phyloP scores from a whole-genome alignment of 495 filamentous ascomycete species.

The Extremus antarcticus region DNA sequence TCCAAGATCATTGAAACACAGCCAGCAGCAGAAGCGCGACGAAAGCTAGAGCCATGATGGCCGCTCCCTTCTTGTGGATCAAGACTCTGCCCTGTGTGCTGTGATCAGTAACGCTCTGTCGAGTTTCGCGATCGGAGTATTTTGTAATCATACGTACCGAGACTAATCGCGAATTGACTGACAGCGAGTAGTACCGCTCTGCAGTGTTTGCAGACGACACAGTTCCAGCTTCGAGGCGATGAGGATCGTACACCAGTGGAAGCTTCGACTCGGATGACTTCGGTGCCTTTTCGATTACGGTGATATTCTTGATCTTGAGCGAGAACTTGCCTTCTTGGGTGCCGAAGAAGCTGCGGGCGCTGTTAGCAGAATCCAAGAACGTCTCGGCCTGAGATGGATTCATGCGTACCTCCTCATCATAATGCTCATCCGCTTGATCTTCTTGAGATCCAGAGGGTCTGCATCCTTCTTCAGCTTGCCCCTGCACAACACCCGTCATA shows the following conservation, averaged over 20 bases:
- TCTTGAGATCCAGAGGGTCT: constrained; percentile 40
- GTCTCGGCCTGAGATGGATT: neutral
- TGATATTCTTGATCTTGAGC: constrained; percentile 45
- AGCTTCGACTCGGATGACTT: neutral
- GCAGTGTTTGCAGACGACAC: too few species aligned
- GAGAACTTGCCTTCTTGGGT: constrained; percentile 58
- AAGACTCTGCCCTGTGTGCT: too few species aligned
- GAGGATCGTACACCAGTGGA: neutral
- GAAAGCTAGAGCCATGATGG: too few species aligned
- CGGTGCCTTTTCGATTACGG: constrained; percentile 25
- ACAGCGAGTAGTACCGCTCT: too few species aligned
- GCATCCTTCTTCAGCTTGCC: constrained; percentile 52
- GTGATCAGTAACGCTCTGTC: too few species aligned
- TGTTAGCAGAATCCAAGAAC: neutral
- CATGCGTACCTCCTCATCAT: constrained; percentile 64
- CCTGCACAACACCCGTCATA: constrained; percentile 47
- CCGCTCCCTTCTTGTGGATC: too few species aligned
- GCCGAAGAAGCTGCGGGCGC: constrained; percentile 54
- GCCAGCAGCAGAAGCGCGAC: too few species aligned
- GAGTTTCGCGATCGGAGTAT: too few species aligned
- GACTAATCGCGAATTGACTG: too few species aligned
- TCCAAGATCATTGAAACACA: too few species aligned
- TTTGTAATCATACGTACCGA: too few species aligned
- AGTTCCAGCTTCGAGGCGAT: neutral
- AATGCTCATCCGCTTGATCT: constrained; percentile 55